Conservation (phyloP, 805 yeast genomes). For the Saccharomycopsis fodiens region DNA sequence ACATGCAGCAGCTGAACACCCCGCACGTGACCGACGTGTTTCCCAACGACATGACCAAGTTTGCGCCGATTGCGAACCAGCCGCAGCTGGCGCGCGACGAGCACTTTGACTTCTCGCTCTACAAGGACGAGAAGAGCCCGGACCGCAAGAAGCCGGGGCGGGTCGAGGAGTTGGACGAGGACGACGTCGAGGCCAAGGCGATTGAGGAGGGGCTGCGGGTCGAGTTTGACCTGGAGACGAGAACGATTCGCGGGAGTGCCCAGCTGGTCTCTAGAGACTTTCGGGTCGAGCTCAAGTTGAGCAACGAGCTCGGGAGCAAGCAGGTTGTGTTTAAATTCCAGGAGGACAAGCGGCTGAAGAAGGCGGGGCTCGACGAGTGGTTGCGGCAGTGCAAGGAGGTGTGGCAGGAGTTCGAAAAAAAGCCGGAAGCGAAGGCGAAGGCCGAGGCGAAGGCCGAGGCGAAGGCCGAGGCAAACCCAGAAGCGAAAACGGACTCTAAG, state of each 20-base stretch:
- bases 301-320: not conserved
- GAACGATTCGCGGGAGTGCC: not conserved
- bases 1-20: conserved; percentile 19
- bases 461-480: too few relatives aligned
- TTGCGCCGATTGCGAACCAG: conserved; percentile 44
- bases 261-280: not conserved
- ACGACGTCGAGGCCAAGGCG: conserved; percentile 30
- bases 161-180: conserved; percentile 21
- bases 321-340: not conserved
- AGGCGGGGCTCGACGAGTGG: not conserved
- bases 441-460: too few relatives aligned
- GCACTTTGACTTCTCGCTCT: conserved; percentile 27
- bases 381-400: conserved; percentile 5
- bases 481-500: too few relatives aligned
- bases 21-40: conserved; percentile 42
- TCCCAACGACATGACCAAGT: conserved; percentile 36
- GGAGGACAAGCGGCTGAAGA: not conserved
- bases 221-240: conserved; percentile 1
- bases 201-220: conserved; percentile 32
- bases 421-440: not conserved
- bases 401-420: conserved; percentile 4
- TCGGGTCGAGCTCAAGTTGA: not conserved
- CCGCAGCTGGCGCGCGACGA: conserved; percentile 43
- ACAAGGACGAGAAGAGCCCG: conserved; percentile 17
- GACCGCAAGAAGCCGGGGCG: conserved; percentile 2